A percentile compares a stretch with the other conserved stretches of the same genome.
phyloP scores from a whole-genome alignment of 164 flowering plant genomes.

The Stephania yunnanensis region DNA sequence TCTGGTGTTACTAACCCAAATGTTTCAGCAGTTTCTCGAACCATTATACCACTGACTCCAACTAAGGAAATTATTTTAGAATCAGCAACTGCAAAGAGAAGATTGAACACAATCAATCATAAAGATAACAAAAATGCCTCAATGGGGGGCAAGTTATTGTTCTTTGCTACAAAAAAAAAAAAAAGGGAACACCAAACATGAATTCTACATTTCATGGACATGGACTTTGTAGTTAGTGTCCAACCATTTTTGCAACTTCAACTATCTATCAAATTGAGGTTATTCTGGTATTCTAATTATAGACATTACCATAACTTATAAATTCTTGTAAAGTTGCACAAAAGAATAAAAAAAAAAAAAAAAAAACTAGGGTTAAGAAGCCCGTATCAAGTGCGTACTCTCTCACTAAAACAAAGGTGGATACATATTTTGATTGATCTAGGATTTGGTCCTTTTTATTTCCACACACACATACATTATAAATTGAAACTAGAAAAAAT shows the following conservation, averaged over 20 bases:
- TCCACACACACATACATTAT: no score
- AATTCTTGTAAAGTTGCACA: background rate
- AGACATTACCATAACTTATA: background rate
- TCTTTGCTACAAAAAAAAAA: no score
- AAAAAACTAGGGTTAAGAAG: background rate
- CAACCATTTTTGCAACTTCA: background rate
- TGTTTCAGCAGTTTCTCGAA: conserved; percentile 87
- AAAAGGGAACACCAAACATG: no score
- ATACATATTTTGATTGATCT: background rate
- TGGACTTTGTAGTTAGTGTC: background rate
- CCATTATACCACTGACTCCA: conserved; percentile 75
- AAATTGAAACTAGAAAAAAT: background rate
- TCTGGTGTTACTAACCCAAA: conserved; percentile 71
- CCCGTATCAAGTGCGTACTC: background rate
- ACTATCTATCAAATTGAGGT: no score
- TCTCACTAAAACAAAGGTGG: background rate
- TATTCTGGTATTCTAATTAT: no score
- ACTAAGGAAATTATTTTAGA: conserved; percentile 45
- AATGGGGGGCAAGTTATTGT: no score
- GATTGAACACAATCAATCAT: background rate
- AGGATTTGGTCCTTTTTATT: background rate
- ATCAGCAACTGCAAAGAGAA: conserved; percentile 54
- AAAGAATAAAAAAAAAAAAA: background rate
- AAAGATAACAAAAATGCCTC: background rate
- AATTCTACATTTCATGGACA: background rate